Evolutionary conservation across 1,139 yeast species (phyloP), one percentile per base, ranked within the genome.

Genomic region (Kodamaea sp.): DNA sequence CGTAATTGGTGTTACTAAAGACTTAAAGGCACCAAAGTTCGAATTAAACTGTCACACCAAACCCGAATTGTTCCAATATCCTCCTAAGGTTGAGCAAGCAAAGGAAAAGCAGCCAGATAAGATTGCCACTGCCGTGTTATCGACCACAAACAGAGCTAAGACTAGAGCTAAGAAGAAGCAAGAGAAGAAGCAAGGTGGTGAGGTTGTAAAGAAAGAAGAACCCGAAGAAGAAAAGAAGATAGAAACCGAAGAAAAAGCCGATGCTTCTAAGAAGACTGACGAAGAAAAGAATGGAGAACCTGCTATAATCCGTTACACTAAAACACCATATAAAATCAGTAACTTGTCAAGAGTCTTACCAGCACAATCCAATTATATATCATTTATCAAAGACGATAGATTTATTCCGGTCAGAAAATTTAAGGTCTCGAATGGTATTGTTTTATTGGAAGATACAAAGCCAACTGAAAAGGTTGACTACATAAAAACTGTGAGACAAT

Each of bases 341-440:
- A 92, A 92, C 60, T 72, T 90, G 75, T 76, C 94, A 10, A 79
- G 99, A 54, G 96, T 92, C 2, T 71, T 94, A 45, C 97, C 97
- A n/a, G 77, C 82, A 32, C 98, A 94, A 66, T 71, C 90, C 43
- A 84, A 81, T 61, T 88, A 82, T 63, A 79, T 92, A 36, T 75
- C 95, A 3, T 89, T 92, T 60, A 67, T 75, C 34, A 82, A 82
- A 55, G 84, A 80, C 47, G 84, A 79, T 38, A 77, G 96, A 54
- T 92, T 84, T 62, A 75, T 73, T 27, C 97, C 98, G 6, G 84
- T 89, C 11, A 81, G 95, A 57, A 83, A 80, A 54, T 81, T 81
- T 59, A 81, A 79, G 57, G 90, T 92, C 24, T 74, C 78, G 39
- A 80, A 84, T 38, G 97, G 97, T 38, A 86, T 92, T 34, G 78